Percentiles rank a stretch among this genome's conserved stretches.
phyloP scores from a whole-genome alignment of 805 yeast species.

The Nakazawaea holstii region DNA sequence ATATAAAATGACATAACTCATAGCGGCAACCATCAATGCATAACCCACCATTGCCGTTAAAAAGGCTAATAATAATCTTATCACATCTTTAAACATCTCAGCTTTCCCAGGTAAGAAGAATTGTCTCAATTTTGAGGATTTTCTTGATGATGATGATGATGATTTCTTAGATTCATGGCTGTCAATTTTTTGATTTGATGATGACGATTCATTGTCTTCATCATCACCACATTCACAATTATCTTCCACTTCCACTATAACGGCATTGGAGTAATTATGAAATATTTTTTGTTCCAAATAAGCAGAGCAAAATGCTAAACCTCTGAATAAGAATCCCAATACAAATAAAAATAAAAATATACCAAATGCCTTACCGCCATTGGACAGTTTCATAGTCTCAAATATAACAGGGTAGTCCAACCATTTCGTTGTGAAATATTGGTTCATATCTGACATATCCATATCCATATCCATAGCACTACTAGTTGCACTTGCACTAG shows the following conservation, averaged over 20 bases:
- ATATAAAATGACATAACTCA: slow-evolving; percentile 62
- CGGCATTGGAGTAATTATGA: slow-evolving; percentile 32
- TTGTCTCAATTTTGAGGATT: slow-evolving; percentile 16
- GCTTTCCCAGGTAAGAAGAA: slow-evolving; percentile 28
- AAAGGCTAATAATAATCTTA: slow-evolving; percentile 52
- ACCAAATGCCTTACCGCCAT: slow-evolving; percentile 65
- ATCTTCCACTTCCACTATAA: slow-evolving; percentile 21
- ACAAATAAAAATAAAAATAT: slow-evolving; percentile 59
- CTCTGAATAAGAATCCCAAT: slow-evolving; percentile 54
- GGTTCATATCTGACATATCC: slow-evolving; percentile 46
- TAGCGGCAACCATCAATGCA: slow-evolving; percentile 73
- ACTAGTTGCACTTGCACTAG: neutral
- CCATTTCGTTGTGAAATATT: slow-evolving; percentile 47
- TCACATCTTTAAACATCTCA: slow-evolving; percentile 43
- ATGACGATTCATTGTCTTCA: slow-evolving; percentile 15
- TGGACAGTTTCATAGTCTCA: slow-evolving; percentile 43
- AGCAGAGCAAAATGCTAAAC: slow-evolving; percentile 51
- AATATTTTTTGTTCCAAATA: slow-evolving; percentile 66
- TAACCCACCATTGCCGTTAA: slow-evolving; percentile 62
- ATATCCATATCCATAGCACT: slow-evolving; percentile 14
- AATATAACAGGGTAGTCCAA: slow-evolving; percentile 59
- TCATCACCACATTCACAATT: slow-evolving; percentile 30
- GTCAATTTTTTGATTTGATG: slow-evolving; percentile 7
- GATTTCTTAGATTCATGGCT: neutral
- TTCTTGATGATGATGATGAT: neutral